Evolutionary conservation across 352 stramenopile genomes (phyloP).

Genomic region (Phytophthora lateralis): DNA sequence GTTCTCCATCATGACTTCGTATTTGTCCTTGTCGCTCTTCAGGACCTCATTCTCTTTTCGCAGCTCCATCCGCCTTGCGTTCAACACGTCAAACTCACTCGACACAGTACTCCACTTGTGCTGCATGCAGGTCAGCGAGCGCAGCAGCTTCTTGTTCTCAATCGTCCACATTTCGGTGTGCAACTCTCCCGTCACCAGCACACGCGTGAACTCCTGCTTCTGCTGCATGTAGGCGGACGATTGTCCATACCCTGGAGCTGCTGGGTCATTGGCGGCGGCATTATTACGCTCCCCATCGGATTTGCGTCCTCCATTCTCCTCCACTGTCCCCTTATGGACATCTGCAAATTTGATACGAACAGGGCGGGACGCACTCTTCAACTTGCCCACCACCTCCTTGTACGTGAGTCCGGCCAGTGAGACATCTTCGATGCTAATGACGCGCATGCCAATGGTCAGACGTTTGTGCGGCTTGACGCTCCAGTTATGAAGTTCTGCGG

Average conservation of each 20-base stretch:
- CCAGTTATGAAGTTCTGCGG: constrained; percentile 90
- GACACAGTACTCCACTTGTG: constrained; percentile 80
- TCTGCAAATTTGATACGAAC: constrained; percentile 85
- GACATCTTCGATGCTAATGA: constrained; percentile 78
- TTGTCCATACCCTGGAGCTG: constrained; percentile 29
- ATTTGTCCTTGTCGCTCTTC: constrained; percentile 75
- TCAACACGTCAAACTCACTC: constrained; percentile 71
- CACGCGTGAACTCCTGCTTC: constrained; percentile 80
- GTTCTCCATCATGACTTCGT: constrained; percentile 81
- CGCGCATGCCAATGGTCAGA: constrained; percentile 83
- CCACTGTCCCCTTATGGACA: constrained; percentile 75
- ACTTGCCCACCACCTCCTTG: constrained; percentile 79
- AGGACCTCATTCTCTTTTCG: constrained; percentile 80
- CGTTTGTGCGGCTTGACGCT: constrained; percentile 85
- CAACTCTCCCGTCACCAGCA: constrained; percentile 82
- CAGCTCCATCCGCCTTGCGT: constrained; percentile 57
- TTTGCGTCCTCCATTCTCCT: constrained; percentile 68
- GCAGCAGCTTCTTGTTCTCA: constrained; percentile 82
- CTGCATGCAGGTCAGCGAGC: constrained; percentile 53
- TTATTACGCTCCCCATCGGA: constrained; percentile 32
- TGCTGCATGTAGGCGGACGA: constrained; percentile 78
- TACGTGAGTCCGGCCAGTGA: constrained; percentile 80
- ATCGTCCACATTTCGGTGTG: constrained; percentile 87
- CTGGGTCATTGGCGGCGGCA: constrained; percentile 11
- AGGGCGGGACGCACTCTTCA: constrained; percentile 74